A percentile compares a stretch with the other conserved stretches of the same genome.
Conservation (phyloP, 768 basidiomycete species). For the Rhizopogon roseolus region DNA sequence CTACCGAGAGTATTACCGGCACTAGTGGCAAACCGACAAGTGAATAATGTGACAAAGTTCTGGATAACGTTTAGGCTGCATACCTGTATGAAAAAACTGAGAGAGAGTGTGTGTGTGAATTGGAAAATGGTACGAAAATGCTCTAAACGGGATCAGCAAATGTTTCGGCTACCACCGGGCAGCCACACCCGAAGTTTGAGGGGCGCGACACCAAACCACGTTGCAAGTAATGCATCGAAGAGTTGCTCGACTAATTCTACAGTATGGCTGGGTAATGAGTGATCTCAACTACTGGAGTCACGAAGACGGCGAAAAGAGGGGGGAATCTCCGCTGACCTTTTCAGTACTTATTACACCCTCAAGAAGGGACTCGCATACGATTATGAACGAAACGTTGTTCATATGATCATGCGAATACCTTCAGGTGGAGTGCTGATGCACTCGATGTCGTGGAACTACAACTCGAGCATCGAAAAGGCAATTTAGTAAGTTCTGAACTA, state of each 20-base stretch:
- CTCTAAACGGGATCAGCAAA: not conserved
- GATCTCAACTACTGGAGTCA: not conserved
- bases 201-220: not conserved
- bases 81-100: too few species aligned
- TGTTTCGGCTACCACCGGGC: not conserved
- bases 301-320: not conserved
- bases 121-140: not conserved
- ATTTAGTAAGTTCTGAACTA: too few species aligned
- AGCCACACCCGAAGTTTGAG: not conserved
- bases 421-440: not conserved
- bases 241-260: not conserved
- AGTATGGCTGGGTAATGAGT: not conserved
- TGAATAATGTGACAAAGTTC: not conserved
- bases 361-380: not conserved
- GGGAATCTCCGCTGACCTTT: not conserved
- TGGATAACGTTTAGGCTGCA: not conserved
- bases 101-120: not conserved
- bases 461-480: too few species aligned
- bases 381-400: not conserved
- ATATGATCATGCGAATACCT: not conserved
- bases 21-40: not conserved
- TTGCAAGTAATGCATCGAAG: not conserved
- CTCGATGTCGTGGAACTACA: too few species aligned
- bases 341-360: not conserved
- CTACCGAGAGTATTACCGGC: not conserved